phyloP scores from a whole-genome alignment of 768 basidiomycete species.

The Trametes punicea region DNA sequence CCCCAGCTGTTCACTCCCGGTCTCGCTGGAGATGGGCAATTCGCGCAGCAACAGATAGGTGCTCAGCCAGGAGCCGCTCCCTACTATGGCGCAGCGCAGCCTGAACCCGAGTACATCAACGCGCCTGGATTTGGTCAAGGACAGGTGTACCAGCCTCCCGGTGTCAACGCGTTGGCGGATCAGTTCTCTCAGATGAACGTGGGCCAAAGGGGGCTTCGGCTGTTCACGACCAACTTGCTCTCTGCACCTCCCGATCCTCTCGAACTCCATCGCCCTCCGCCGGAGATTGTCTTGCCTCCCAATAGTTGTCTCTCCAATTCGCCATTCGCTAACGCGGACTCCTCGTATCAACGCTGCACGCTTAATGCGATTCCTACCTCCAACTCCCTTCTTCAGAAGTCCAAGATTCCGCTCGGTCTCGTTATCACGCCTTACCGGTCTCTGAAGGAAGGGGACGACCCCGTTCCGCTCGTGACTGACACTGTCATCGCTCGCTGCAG shows the following conservation, averaged over 20 bases:
- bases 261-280: conserved; percentile 77
- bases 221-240: conserved; percentile 89
- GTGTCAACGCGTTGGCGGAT: conserved; percentile 62
- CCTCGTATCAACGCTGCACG: conserved; percentile 89
- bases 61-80: conserved; percentile 41
- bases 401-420: conserved; percentile 86
- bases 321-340: conserved; percentile 79
- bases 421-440: conserved; percentile 90
- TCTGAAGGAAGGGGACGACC: conserved; percentile 75
- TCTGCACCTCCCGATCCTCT: conserved; percentile 90
- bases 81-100: conserved; percentile 43
- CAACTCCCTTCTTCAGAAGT: conserved; percentile 80
- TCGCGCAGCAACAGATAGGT: conserved; percentile 53
- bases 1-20: conserved; percentile 87
- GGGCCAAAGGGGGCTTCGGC: conserved; percentile 71
- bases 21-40: conserved; percentile 65
- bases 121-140: conserved; percentile 44
- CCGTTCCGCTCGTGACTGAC: conserved; percentile 88
- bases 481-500: conserved; percentile 95
- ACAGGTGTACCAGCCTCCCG: conserved; percentile 37
- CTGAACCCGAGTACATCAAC: conserved; percentile 43
- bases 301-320: conserved; percentile 77
- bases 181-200: conserved; percentile 92
- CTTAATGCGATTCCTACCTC: conserved; percentile 92
- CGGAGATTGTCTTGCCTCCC: conserved; percentile 86